A percentile compares a stretch with the other conserved stretches of the same genome.
Conservation (phyloP, 805 yeast species). For the Ogataea sp. region DNA sequence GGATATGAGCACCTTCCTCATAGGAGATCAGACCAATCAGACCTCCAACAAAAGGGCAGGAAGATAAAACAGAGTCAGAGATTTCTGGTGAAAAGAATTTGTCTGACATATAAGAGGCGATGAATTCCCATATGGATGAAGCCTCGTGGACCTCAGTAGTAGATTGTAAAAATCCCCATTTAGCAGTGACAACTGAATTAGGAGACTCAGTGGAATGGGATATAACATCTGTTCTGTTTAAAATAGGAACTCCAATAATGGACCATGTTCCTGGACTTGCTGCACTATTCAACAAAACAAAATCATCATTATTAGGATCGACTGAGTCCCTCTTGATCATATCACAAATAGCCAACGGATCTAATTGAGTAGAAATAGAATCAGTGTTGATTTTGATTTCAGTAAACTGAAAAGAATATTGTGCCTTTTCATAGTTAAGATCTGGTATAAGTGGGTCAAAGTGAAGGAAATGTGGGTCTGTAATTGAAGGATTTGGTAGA, state of each 20-base stretch:
- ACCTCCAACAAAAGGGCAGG: conserved; percentile 86
- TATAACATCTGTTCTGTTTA: conserved; percentile 35
- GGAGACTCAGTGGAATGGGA: conserved; percentile 52
- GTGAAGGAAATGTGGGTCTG: conserved; percentile 11
- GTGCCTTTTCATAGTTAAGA: background rate
- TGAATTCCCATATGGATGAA: conserved; percentile 33
- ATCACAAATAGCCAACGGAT: conserved; percentile 40
- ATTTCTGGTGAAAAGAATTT: conserved; percentile 22
- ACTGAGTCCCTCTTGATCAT: conserved; percentile 16
- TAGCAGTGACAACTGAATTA: conserved; percentile 17
- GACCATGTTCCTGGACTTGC: conserved; percentile 84
- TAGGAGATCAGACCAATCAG: conserved; percentile 79
- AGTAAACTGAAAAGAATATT: conserved; percentile 11
- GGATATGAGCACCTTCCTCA: conserved; percentile 65
- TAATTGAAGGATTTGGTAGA: no score
- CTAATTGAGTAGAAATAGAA: conserved; percentile 1
- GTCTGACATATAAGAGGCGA: conserved; percentile 40
- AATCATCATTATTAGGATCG: conserved; percentile 29
- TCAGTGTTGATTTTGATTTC: conserved; percentile 2
- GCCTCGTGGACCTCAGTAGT: background rate
- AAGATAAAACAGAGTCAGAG: conserved; percentile 18
- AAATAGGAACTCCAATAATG: conserved; percentile 65
- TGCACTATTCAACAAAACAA: conserved; percentile 68
- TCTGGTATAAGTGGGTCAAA: conserved; percentile 16
- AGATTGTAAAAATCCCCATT: conserved; percentile 16